These are phyloP conservation scores for Monilinia fructicola DNA, from an alignment of 2,329 filamentous ascomycete genomes.

Conservation along the genomic window DNA sequence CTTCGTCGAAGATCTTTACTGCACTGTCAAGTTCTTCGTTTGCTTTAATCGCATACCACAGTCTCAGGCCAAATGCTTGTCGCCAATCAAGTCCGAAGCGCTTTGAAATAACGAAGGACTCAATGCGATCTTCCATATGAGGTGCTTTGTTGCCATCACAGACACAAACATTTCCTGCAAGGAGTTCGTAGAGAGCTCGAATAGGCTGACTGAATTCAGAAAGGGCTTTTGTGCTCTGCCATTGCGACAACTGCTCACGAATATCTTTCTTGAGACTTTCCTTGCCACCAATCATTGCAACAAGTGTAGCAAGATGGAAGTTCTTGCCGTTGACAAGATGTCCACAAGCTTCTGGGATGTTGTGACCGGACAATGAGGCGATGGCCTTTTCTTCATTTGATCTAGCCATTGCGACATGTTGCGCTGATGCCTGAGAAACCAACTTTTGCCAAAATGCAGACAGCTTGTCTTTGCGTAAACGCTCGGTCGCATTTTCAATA, in stretches of 20 bases:
- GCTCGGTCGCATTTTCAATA: constrained; percentile 41
- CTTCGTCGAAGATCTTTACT: constrained; percentile 69
- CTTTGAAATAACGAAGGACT: constrained; percentile 78
- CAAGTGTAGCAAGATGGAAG: constrained; percentile 78
- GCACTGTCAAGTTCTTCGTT: constrained; percentile 70
- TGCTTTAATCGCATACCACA: constrained; percentile 79
- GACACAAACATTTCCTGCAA: constrained; percentile 82
- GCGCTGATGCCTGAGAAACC: constrained; percentile 59
- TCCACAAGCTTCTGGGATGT: constrained; percentile 79
- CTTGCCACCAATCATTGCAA: constrained; percentile 78
- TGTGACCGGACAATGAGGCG: constrained; percentile 73
- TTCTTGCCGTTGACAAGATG: constrained; percentile 73
- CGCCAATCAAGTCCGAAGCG: constrained; percentile 89
- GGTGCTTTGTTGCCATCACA: constrained; percentile 75
- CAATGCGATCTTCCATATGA: constrained; percentile 70
- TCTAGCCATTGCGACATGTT: constrained; percentile 56
- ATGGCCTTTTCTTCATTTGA: constrained; percentile 81
- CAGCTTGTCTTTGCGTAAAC: constrained; percentile 61
- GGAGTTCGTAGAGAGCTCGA: constrained; percentile 83
- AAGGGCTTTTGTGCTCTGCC: constrained; percentile 78
- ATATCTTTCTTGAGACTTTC: constrained; percentile 71
- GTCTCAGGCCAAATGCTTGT: constrained; percentile 83
- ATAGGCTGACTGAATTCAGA: constrained; percentile 85
- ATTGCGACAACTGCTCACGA: constrained; percentile 75
- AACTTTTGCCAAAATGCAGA: constrained; percentile 65